These are phyloP conservation scores for Talaromyces proteolyticus DNA, from an alignment of 495 filamentous ascomycete genomes.

Conservation along the genomic window DNA sequence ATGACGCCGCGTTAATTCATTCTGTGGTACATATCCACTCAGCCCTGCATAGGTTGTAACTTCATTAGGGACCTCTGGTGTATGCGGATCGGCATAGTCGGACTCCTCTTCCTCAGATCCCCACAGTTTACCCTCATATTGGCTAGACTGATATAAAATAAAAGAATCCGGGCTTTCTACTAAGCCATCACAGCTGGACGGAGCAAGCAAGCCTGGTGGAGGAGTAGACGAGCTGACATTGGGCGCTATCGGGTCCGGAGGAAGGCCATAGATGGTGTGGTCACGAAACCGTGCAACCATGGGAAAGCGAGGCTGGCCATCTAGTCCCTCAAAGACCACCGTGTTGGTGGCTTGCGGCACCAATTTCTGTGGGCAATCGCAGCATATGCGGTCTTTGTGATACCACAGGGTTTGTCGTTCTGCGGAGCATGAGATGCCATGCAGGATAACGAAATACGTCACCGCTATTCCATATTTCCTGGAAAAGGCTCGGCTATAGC, in stretches of 20 bases:
- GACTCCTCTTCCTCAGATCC: background rate
- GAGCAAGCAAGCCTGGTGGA: background rate
- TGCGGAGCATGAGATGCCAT: background rate
- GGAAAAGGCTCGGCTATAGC: background rate
- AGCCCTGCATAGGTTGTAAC: no score
- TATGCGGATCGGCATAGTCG: background rate
- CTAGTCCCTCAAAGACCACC: background rate
- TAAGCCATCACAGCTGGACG: background rate
- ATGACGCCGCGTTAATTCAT: no score
- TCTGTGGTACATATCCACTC: no score
- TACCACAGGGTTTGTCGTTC: background rate
- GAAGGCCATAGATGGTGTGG: background rate
- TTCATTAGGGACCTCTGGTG: no score
- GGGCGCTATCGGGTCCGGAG: background rate
- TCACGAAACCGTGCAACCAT: background rate
- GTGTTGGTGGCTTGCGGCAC: background rate
- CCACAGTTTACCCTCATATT: background rate
- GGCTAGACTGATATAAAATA: background rate
- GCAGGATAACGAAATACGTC: background rate
- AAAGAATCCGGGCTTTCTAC: background rate
- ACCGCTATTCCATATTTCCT: background rate
- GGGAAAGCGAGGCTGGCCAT: background rate
- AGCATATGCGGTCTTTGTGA: background rate
- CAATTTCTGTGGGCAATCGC: background rate
- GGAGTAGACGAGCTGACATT: background rate